A percentile compares a stretch with the other conserved stretches of the same genome.
Conservation (phyloP, 495 filamentous ascomycete genomes). For the Annulohypoxylon maeteangense region DNA sequence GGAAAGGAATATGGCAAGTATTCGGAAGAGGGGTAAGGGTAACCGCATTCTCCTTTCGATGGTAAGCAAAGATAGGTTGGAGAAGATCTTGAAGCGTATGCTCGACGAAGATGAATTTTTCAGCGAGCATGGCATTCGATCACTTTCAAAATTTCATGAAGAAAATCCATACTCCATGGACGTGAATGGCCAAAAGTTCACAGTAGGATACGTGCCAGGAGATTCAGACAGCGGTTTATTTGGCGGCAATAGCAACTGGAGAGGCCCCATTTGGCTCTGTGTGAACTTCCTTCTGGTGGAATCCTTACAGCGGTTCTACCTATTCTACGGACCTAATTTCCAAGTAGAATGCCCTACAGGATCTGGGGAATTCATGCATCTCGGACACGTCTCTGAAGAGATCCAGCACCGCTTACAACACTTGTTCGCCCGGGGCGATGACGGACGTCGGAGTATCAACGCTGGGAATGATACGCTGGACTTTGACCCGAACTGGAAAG, state of each 20-base stretch:
- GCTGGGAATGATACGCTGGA: slow-evolving; percentile 83
- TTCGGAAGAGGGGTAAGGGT: slow-evolving; percentile 87
- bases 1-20: slow-evolving; percentile 91
- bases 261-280: slow-evolving; percentile 92
- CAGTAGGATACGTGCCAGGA: slow-evolving; percentile 88
- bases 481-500: slow-evolving; percentile 90
- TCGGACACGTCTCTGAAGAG: slow-evolving; percentile 96
- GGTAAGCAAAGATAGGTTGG: slow-evolving; percentile 87
- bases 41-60: slow-evolving; percentile 85
- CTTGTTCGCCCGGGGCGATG: slow-evolving; percentile 82
- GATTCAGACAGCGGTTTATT: slow-evolving; percentile 95
- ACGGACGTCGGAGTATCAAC: slow-evolving; percentile 88
- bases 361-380: slow-evolving; percentile 94
- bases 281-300: slow-evolving; percentile 97
- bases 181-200: slow-evolving; percentile 90
- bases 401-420: slow-evolving; percentile 95
- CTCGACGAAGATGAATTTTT: slow-evolving; percentile 94
- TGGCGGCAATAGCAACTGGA: slow-evolving; percentile 98
- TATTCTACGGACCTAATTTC: slow-evolving; percentile 90
- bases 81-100: slow-evolving; percentile 89
- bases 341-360: slow-evolving; percentile 94
- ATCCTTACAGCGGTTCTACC: slow-evolving; percentile 88
- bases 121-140: slow-evolving; percentile 88
- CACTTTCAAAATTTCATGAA: slow-evolving; percentile 92
- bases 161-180: slow-evolving; percentile 94